Conservation (phyloP, 129 eudicot genomes). For the Chrysanthemum makinoi region DNA sequence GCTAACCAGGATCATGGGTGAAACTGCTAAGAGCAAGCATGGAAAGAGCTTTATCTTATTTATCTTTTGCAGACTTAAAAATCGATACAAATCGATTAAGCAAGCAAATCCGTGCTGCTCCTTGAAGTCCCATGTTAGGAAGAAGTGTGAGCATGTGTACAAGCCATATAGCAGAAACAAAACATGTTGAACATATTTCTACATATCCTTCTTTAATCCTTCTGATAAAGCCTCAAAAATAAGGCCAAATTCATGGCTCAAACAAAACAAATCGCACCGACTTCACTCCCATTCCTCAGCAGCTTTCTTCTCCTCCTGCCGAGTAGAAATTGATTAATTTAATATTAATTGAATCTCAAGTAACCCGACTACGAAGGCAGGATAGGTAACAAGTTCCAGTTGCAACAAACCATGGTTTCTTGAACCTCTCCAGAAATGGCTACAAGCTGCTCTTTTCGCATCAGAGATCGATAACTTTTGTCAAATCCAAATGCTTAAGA, state of each 20-base stretch:
- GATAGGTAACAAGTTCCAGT: background rate
- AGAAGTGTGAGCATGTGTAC: conserved; percentile 69
- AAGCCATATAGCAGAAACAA: conserved; percentile 77
- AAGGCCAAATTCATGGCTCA: conserved; percentile 82
- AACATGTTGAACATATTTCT: conserved; percentile 57
- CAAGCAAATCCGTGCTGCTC: conserved; percentile 73
- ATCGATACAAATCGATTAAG: conserved; percentile 61
- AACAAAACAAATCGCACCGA: conserved; percentile 65
- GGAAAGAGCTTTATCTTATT: conserved; percentile 63
- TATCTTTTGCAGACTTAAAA: conserved; percentile 62
- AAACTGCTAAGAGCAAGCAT: conserved; percentile 77
- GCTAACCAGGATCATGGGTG: conserved; percentile 67
- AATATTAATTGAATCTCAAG: background rate
- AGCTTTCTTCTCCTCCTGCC: conserved; percentile 67
- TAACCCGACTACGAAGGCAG: no score
- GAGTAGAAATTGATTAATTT: background rate
- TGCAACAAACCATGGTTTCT: conserved; percentile 40
- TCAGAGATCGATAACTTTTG: conserved; percentile 40
- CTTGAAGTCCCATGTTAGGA: conserved; percentile 71
- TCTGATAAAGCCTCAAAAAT: conserved; percentile 73
- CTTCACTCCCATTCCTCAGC: conserved; percentile 79
- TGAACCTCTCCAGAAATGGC: conserved; percentile 36
- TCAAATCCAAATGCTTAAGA: conserved; percentile 60
- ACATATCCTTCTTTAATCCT: conserved; percentile 65
- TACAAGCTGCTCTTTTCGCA: conserved; percentile 53